These are phyloP conservation scores for Friedmanniomyces endolithicus DNA, from an alignment of 495 filamentous ascomycete genomes.

Conservation along the genomic window DNA sequence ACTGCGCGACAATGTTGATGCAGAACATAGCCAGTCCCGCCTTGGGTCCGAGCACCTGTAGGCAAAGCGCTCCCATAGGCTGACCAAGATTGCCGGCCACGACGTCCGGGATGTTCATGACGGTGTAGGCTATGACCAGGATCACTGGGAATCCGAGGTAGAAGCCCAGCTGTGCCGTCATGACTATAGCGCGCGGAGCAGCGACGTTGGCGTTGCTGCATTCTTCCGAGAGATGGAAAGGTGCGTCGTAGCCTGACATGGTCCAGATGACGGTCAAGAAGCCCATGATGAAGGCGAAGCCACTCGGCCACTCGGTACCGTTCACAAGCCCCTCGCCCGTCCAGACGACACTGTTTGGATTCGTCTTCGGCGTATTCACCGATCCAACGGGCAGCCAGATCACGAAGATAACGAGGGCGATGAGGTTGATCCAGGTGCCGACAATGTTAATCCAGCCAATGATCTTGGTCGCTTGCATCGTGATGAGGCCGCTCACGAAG, in stretches of 20 bases:
- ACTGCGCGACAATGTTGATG: conserved; percentile 14
- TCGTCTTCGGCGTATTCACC: conserved; percentile 1
- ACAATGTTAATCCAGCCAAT: conserved; percentile 11
- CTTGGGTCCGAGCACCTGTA: conserved; percentile 7
- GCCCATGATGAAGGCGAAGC: conserved; percentile 10
- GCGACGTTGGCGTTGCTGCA: conserved; percentile 11
- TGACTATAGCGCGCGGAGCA: conserved; percentile 9
- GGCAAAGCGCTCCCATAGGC: conserved; percentile 7
- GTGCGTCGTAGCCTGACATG: conserved; percentile 11
- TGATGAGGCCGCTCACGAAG: conserved; percentile 7
- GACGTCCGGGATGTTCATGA: conserved; percentile 5
- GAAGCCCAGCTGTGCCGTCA: conserved; percentile 12
- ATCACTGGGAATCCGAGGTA: conserved; percentile 12
- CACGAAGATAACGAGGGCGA: conserved; percentile 11
- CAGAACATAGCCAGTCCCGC: conserved; percentile 10
- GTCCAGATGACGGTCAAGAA: conserved; percentile 10
- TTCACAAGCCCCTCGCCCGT: conserved; percentile 5
- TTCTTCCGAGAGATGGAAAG: conserved; percentile 10
- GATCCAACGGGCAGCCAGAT: conserved; percentile 10
- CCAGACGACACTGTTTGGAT: conserved; percentile 6
- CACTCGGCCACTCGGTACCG: conserved; percentile 10
- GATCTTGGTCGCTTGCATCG: conserved; percentile 13
- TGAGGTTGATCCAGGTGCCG: conserved; percentile 3
- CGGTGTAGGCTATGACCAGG: conserved; percentile 5
- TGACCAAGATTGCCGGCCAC: conserved; percentile 8